Evolutionary conservation across 768 basidiomycete genomes (phyloP), one percentile per base, ranked within the genome.

Genomic region (Amanita pseudoporphyria): DNA sequence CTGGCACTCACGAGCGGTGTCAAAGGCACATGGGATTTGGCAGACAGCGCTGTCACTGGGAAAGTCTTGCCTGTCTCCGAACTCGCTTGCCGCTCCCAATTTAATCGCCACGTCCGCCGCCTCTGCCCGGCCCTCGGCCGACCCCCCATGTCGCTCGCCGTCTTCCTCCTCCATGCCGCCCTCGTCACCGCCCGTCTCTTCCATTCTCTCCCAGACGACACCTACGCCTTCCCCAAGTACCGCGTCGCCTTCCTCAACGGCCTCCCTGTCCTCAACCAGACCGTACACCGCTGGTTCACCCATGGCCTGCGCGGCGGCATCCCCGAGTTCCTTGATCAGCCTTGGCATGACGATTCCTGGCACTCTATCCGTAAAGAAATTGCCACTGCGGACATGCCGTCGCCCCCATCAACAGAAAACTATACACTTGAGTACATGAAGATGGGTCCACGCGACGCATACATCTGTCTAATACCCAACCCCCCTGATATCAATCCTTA

Each of bases 201-300:
- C 24, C 81, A 87, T 60, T 79, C 83, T 7, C 72, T 88, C 40
- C 87, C 89, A 24, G 84, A 90, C 57, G 89, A 92, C 58, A 71
- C 80, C 13, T 77, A 80, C 63, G 82, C 89, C 0, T 89, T 83
- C 61, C 90, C 89, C 55, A 92, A 92, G 62, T 85, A 79, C 61
- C 75, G 78, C 36, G 82, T 92, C 53, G 68, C 80, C 35, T 92
- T 87, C 64, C 77, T 92, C 60, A 86, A 87, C 60, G 76, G 76
- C 51, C 76, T 81, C n/a, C 88, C 89, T 22, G 67, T 92, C 54
- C 64, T 73, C 21, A 82, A 84, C 56, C 70, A 83, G 42, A 87
- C 86, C 1, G 89, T 85, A 3, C 68, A 82, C 53, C 72, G 72
- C 30, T 92, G 90, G 90, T 74, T 90, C 12, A 64, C 67, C 19